Base-by-base conservation (phyloP, 345 rosid species). In the Raphanus sativus region DNA sequence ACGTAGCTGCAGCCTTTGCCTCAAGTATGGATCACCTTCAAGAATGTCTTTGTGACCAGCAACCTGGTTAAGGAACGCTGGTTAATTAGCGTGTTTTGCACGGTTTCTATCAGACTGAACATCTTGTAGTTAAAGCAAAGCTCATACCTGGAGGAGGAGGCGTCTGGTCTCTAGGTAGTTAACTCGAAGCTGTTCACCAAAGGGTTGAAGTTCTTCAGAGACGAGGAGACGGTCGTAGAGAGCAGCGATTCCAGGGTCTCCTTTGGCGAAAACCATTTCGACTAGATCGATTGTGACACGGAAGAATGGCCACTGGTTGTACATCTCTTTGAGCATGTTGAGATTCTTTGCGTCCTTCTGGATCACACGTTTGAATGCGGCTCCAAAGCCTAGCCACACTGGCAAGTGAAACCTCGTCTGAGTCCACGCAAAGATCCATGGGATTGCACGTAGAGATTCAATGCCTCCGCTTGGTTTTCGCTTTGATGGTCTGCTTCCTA, bases 401-500 rank as follows among this genome's bases (percentile, higher is more conserved):
- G 98, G 99, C 45, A 95, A 86, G 76, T 92, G 98, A 70, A 95
- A 95, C 81, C 99, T 91, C 4, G 98, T 92, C 80, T 95, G 98
- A 13, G 99, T 92, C 99, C 99, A 95, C 0, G 98, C 99, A 82
- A 95, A 95, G 78, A 95, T 92, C 99, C 99, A 95, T 1, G 99
- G 99, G 77, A 95, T 95, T 10, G 99, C 98, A 52, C 99, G 92
- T 16, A 95, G 91, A 34, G 97, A 89, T 76, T 92, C 99, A 4
- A 95, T 95, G 42, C 99, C 99, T 70, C 98, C 97, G 10, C 96
- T 91, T 2, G 96, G 91, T 86, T 92, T 95, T 71, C 98, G 81
- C 75, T 91, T 95, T 0, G 98, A 85, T 66, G 99, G 98, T 70
- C 99, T 86, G 38, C 99, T 95, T 67, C 99, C 98, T 69, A 95